These are phyloP conservation scores for Capillidium heterosporum DNA, from an alignment of 371 early-diverging fungal genomes.

Conservation along the genomic window DNA sequence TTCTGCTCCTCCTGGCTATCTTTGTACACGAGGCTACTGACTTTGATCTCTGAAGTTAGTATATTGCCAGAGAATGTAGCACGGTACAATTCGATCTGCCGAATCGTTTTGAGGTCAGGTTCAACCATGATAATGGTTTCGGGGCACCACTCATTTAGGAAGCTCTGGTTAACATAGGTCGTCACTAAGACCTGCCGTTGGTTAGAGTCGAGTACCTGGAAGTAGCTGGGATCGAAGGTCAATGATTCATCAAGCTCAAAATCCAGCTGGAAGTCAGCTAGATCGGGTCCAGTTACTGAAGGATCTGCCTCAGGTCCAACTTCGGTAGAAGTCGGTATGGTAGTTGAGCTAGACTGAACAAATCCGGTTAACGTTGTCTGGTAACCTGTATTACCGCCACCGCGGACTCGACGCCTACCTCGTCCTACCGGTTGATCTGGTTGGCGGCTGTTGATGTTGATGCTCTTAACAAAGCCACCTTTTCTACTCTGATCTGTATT, in stretches of 20 bases:
- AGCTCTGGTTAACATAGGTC: not conserved
- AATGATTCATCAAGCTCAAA: not conserved
- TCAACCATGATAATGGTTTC: slow-evolving; percentile 75
- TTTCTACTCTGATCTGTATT: not conserved
- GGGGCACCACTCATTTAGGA: slow-evolving; percentile 54
- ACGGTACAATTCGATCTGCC: slow-evolving; percentile 66
- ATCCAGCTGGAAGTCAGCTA: not conserved
- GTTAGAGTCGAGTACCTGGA: no score
- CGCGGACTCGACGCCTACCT: no score
- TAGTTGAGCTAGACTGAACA: no score
- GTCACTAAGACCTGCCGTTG: slow-evolving; percentile 4
- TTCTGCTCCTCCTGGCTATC: slow-evolving; percentile 91
- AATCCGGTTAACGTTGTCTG: no score
- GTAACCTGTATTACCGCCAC: no score
- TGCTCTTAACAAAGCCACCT: no score
- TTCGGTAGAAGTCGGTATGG: no score
- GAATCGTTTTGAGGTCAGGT: slow-evolving; percentile 69
- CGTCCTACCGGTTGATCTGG: no score
- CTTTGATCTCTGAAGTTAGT: slow-evolving; percentile 45
- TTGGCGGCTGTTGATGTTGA: no score
- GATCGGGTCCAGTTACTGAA: not conserved
- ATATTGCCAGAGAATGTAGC: slow-evolving; percentile 39
- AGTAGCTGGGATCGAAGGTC: no score
- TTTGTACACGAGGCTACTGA: slow-evolving; percentile 84
- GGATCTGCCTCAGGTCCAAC: not conserved